Evolutionary conservation across 202 grass and related monocot genomes (phyloP).

Genomic region (Zizania palustris): DNA sequence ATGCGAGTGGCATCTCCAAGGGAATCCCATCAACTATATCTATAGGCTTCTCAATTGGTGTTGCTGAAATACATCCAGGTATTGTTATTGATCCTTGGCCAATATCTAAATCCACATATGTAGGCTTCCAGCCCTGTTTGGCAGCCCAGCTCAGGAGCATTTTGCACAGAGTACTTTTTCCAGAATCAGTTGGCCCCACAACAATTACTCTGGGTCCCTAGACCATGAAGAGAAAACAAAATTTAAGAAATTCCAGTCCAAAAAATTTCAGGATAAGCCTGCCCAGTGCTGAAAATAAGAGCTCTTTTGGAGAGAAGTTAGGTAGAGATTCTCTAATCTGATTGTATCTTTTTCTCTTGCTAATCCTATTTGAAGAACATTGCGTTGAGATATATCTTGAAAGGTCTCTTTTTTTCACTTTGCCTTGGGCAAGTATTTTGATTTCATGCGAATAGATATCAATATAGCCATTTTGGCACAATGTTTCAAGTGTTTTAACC

Average conservation of each 20-base stretch:
- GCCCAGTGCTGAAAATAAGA: no score
- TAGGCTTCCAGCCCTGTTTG: slow-evolving; percentile 90
- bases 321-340: no score
- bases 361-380: no score
- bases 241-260: background rate
- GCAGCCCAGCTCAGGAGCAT: slow-evolving; percentile 97
- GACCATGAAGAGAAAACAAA: slow-evolving; percentile 30
- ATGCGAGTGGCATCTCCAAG: slow-evolving; percentile 92
- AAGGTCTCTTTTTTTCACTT: no score
- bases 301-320: no score
- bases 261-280: background rate
- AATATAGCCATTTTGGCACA: background rate
- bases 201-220: slow-evolving; percentile 95
- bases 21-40: slow-evolving; percentile 94
- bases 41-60: slow-evolving; percentile 92
- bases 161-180: slow-evolving; percentile 89
- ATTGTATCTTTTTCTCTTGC: no score
- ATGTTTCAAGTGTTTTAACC: background rate
- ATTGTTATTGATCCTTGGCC: slow-evolving; percentile 94
- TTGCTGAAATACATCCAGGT: slow-evolving; percentile 86
- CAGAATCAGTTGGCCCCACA: slow-evolving; percentile 86
- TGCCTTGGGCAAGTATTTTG: no score
- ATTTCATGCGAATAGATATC: no score
- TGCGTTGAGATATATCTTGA: no score
- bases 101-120: slow-evolving; percentile 96